phyloP scores from a whole-genome alignment of 2,329 filamentous ascomycete species.

The Scedosporium minutisporum region DNA sequence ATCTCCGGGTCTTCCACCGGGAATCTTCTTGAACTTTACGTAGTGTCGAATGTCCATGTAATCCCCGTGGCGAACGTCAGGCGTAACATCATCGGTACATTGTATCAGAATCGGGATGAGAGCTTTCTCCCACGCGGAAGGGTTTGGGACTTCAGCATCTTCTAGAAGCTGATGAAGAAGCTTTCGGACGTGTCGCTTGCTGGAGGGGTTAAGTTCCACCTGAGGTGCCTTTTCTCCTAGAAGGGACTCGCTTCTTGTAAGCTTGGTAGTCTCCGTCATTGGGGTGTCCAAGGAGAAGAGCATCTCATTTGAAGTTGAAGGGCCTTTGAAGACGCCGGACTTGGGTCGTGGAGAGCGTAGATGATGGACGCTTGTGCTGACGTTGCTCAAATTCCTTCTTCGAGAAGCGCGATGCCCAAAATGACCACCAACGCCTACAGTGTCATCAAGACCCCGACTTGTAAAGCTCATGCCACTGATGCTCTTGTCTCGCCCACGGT shows the following conservation, averaged over 20 bases:
- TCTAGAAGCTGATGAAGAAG: constrained; percentile 74
- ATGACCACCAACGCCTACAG: constrained; percentile 34
- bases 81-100: constrained; percentile 89
- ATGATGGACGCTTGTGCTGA: constrained; percentile 60
- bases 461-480: constrained; percentile 60
- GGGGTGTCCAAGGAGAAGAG: constrained; percentile 35
- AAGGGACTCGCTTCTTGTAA: constrained; percentile 4
- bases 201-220: constrained; percentile 77
- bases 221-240: constrained; percentile 23
- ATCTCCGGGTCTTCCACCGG: constrained; percentile 79
- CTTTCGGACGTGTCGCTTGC: constrained; percentile 77
- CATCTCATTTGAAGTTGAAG: constrained; percentile 42
- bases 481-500: constrained; percentile 68
- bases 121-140: constrained; percentile 77
- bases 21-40: constrained; percentile 93
- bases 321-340: constrained; percentile 46
- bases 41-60: constrained; percentile 97
- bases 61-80: constrained; percentile 81
- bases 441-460: constrained; percentile 60
- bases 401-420: constrained; percentile 47
- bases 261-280: constrained; percentile 4
- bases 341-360: constrained; percentile 63
- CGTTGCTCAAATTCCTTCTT: constrained; percentile 74
- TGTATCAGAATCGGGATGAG: constrained; percentile 82
- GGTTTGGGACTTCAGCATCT: constrained; percentile 64